Percentiles rank a stretch among this genome's conserved stretches.
phyloP scores from a whole-genome alignment of 2,329 filamentous ascomycete species.

The Aspergillus thermomutatus region DNA sequence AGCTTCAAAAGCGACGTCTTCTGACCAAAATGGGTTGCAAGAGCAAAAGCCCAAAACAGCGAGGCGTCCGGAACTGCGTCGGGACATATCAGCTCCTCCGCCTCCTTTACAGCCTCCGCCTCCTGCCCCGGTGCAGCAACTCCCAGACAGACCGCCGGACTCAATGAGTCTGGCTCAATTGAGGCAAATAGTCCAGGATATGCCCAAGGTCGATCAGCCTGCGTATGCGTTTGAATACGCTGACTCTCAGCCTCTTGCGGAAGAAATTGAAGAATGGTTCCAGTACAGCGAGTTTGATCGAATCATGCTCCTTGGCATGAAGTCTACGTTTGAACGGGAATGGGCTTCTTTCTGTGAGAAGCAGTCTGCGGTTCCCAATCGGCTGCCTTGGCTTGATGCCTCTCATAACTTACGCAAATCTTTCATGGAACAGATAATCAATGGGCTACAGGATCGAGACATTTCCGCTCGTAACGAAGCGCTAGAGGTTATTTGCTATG shows the following conservation, averaged over 20 bases:
- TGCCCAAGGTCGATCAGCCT: constrained; percentile 64
- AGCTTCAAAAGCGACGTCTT: constrained; percentile 16
- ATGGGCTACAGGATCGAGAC: constrained; percentile 37
- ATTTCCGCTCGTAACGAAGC: constrained; percentile 43
- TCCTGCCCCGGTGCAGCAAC: constrained; percentile 42
- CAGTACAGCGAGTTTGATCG: constrained; percentile 85
- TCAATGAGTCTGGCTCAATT: constrained; percentile 74
- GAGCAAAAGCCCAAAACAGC: constrained; percentile 15
- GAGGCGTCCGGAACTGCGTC: constrained; percentile 35
- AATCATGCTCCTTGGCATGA: constrained; percentile 70
- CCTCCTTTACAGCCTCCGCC: constrained; percentile 46
- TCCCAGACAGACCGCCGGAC: constrained; percentile 49
- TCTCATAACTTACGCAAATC: constrained; percentile 48
- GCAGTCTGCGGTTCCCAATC: constrained; percentile 31
- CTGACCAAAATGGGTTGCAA: constrained; percentile 8
- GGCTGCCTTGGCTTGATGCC: constrained; percentile 64
- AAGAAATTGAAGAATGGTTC: constrained; percentile 98
- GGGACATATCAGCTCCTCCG: constrained; percentile 38
- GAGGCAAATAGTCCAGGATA: constrained; percentile 68
- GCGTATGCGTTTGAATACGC: constrained; percentile 84
- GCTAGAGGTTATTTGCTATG: constrained; percentile 46
- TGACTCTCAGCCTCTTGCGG: constrained; percentile 69
- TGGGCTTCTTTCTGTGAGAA: constrained; percentile 59
- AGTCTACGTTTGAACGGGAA: constrained; percentile 71
- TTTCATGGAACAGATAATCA: constrained; percentile 40